phyloP scores from a whole-genome alignment of 352 stramenopile species.

The Globisporangium lucens region DNA sequence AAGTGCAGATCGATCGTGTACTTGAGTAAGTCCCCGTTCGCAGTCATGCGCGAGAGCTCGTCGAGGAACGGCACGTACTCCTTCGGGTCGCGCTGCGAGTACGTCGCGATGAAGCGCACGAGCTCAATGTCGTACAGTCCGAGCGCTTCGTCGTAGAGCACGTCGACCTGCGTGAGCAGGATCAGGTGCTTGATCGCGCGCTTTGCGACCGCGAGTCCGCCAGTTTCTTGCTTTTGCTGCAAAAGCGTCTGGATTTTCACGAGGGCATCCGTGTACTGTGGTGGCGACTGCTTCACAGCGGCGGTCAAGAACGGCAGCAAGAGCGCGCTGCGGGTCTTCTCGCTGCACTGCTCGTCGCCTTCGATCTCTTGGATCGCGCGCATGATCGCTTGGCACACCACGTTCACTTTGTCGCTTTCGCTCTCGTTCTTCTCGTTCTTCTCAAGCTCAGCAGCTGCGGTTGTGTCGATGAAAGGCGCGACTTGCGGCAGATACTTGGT shows the following conservation, averaged over 20 bases:
- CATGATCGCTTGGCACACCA: slow-evolving; percentile 52
- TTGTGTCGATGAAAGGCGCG: slow-evolving; percentile 23
- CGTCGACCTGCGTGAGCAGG: slow-evolving; percentile 66
- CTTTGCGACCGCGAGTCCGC: slow-evolving; percentile 26
- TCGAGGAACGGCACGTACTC: slow-evolving; percentile 69
- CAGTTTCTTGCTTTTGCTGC: not conserved
- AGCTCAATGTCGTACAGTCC: slow-evolving; percentile 66
- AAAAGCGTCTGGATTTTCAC: slow-evolving; percentile 36
- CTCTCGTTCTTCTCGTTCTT: not conserved
- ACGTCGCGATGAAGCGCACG: slow-evolving; percentile 53
- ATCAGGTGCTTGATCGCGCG: slow-evolving; percentile 72
- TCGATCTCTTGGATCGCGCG: slow-evolving; percentile 30
- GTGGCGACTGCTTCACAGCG: slow-evolving; percentile 61
- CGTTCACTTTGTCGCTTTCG: slow-evolving; percentile 45
- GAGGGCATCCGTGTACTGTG: slow-evolving; percentile 44
- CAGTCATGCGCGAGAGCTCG: slow-evolving; percentile 30
- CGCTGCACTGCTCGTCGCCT: slow-evolving; percentile 14
- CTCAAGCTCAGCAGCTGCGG: not conserved
- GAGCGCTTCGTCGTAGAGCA: slow-evolving; percentile 61
- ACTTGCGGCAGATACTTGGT: slow-evolving; percentile 58
- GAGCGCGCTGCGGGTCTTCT: slow-evolving; percentile 25
- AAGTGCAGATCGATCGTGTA: slow-evolving; percentile 61
- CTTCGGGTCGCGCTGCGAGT: slow-evolving; percentile 68
- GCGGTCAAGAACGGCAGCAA: slow-evolving; percentile 65
- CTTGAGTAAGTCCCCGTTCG: slow-evolving; percentile 38